Evolutionary conservation across 495 filamentous ascomycete species (phyloP).

Genomic region (Hyaloscypha hepaticicola): DNA sequence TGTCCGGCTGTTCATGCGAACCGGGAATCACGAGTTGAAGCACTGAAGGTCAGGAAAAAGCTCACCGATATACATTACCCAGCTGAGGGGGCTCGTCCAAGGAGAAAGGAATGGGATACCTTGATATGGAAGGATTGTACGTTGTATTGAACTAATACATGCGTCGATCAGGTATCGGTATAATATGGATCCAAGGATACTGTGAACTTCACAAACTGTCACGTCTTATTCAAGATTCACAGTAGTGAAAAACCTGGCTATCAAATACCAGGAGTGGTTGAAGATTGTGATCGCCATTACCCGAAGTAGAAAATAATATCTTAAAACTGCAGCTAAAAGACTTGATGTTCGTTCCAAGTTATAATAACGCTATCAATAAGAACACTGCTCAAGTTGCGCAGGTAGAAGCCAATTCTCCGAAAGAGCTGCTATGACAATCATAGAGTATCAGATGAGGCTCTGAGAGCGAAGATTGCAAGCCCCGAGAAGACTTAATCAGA

Average conservation of each 20-base stretch:
- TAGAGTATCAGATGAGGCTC: not conserved
- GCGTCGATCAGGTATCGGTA: too few relatives aligned
- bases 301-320: not conserved
- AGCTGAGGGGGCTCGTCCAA: too few relatives aligned
- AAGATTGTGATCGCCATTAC: not conserved
- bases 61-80: too few relatives aligned
- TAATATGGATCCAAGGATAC: too few relatives aligned
- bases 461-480: not conserved
- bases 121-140: too few relatives aligned
- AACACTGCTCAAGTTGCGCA: not conserved
- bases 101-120: too few relatives aligned
- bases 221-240: not conserved
- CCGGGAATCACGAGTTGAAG: not conserved
- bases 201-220: too few relatives aligned
- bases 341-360: not conserved
- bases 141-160: too few relatives aligned
- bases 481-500: not conserved
- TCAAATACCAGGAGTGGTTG: not conserved
- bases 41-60: not conserved
- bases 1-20: not conserved
- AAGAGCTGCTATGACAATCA: too few relatives aligned
- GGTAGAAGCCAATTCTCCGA: not conserved
- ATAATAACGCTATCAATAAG: not conserved
- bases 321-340: not conserved
- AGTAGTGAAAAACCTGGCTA: not conserved